Base-by-base conservation (phyloP, 306 rosid species). In the Betula pendula region DNA sequence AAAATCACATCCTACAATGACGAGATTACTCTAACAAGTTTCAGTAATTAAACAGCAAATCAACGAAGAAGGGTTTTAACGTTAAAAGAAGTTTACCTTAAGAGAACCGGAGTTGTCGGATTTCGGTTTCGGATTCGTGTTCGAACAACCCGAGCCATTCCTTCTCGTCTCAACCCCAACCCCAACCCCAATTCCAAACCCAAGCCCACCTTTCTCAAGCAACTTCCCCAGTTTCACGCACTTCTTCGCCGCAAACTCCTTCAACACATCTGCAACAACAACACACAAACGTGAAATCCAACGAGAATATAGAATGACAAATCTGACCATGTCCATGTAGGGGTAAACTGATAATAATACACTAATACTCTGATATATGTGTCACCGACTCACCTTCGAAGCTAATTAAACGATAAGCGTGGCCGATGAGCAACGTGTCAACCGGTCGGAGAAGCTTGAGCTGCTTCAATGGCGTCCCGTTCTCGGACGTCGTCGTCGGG, bases 361-460 rank as follows among this genome's bases (percentile, higher is more conserved):
- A n/a, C n/a, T n/a, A n/a, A n/a, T n/a, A n/a, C n/a, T n/a, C n/a
- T n/a, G n/a, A n/a, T n/a, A n/a, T n/a, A n/a, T n/a, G n/a, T n/a
- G n/a, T n/a, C n/a, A n/a, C n/a, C n/a, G n/a, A n/a, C n/a, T n/a
- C n/a, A 93, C 98, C 98, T 90, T 92, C 94, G 69, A 94, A 92
- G 35, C 88, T 86, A 83, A 94, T 87, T 71, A 94, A 84, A 1
- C 97, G 96, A 47, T 92, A 94, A 75, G 90, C 94, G 55, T 92
- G 96, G n/a, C 98, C 98, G 55, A 94, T 87, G 52, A 82, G 94
- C 77, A 94, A 68, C 68, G 93, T 90, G 48, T 94, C 97, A 24
- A 90, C 91, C 0, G 98, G 98, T 53, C 98, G 82, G 43, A 94
- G 93, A 77, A 94, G 98, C 90, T 94, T 92, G 82, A 85, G 96